These are phyloP conservation scores for Corchorus olitorius DNA, from an alignment of 345 rosid species.

Conservation along the genomic window DNA sequence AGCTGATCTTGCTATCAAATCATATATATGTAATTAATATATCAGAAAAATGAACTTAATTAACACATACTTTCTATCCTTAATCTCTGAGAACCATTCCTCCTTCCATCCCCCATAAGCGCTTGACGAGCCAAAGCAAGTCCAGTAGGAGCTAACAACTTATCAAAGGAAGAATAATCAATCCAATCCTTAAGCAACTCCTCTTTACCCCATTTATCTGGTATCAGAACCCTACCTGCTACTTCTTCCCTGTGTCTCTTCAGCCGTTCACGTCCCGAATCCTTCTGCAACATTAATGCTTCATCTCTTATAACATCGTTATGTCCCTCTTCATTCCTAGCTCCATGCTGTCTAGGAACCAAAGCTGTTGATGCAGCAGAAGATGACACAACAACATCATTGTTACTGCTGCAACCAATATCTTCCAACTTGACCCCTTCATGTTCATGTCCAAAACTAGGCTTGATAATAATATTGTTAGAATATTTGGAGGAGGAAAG, in stretches of 20 bases:
- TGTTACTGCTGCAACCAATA: background rate
- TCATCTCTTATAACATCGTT: too few relatives aligned
- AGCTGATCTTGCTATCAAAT: background rate
- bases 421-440: background rate
- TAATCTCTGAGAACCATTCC: slow-evolving; percentile 31
- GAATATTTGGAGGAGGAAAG: background rate
- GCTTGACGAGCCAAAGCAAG: slow-evolving; percentile 71
- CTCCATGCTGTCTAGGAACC: background rate
- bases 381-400: background rate
- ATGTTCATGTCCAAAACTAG: background rate
- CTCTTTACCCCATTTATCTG: slow-evolving; percentile 74
- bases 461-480: background rate
- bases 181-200: slow-evolving; percentile 64
- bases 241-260: slow-evolving; percentile 64
- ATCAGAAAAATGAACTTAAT: slow-evolving; percentile 10
- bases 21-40: background rate
- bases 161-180: slow-evolving; percentile 58
- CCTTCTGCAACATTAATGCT: background rate
- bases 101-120: slow-evolving; percentile 43
- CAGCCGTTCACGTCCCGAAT: slow-evolving; percentile 58
- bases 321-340: background rate
- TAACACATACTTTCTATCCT: slow-evolving; percentile 48
- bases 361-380: background rate
- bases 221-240: slow-evolving; percentile 55
- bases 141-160: slow-evolving; percentile 44